Percentiles rank a stretch among this genome's conserved stretches.
Evolutionary conservation across 2,329 filamentous ascomycete genomes (phyloP).

Genomic region (Colletotrichum tanaceti): DNA sequence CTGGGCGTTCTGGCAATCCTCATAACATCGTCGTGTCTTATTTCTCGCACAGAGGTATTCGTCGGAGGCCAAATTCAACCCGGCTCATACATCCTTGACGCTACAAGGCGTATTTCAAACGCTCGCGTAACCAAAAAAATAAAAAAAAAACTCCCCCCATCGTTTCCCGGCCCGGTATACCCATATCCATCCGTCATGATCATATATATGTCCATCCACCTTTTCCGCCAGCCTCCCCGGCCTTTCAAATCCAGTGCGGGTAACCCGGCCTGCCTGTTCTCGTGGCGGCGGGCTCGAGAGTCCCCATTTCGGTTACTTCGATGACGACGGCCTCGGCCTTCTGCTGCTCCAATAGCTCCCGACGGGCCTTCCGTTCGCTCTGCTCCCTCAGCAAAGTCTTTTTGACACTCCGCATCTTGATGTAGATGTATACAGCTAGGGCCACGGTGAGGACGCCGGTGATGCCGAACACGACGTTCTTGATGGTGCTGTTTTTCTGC

Average conservation of each 20-base stretch:
- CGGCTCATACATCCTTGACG: neutral
- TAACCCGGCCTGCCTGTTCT: slow-evolving; percentile 22
- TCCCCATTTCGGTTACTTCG: slow-evolving; percentile 23
- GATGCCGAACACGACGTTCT: slow-evolving; percentile 50
- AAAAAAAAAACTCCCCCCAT: too few relatives aligned
- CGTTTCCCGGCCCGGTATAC: neutral
- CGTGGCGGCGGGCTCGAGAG: neutral
- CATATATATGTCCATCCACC: neutral
- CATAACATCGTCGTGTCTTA: neutral
- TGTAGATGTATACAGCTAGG: slow-evolving; percentile 52
- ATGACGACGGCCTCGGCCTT: slow-evolving; percentile 15
- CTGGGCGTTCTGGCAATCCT: neutral
- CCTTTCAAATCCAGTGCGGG: slow-evolving; percentile 34
- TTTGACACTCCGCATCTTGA: slow-evolving; percentile 52
- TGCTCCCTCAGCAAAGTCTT: slow-evolving; percentile 51
- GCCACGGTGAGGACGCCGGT: slow-evolving; percentile 51
- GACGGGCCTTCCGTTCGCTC: slow-evolving; percentile 40
- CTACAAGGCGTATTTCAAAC: slow-evolving; percentile 7
- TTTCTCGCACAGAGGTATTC: neutral
- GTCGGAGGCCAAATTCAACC: neutral
- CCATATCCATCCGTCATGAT: neutral
- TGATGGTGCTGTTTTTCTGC: slow-evolving; percentile 45
- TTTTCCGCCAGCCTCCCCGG: neutral
- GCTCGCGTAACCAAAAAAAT: neutral
- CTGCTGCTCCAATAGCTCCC: slow-evolving; percentile 23